These are phyloP conservation scores for Tricholoma furcatifolium DNA, from an alignment of 768 basidiomycete genomes.

Conservation along the genomic window DNA sequence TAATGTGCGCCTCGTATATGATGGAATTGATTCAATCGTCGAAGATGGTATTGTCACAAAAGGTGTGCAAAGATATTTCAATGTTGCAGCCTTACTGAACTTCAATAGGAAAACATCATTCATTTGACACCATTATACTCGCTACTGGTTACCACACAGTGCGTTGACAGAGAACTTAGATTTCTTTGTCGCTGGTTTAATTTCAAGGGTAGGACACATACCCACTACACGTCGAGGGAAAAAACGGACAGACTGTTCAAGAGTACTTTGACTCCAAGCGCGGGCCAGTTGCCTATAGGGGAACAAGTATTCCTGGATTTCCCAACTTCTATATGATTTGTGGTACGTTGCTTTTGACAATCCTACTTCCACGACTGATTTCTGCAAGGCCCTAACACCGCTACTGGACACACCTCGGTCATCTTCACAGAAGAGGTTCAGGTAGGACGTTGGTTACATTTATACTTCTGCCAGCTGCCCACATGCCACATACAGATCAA, in stretches of 20 bases:
- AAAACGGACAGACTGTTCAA: constrained; percentile 29
- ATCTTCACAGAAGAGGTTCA: constrained; percentile 43
- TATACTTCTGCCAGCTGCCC: background rate
- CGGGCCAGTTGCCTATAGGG: constrained; percentile 44
- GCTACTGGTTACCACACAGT: constrained; percentile 36
- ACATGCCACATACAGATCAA: constrained; percentile 28
- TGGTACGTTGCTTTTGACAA: constrained; percentile 24
- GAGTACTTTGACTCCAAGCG: constrained; percentile 38
- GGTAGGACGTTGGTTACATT: constrained; percentile 19
- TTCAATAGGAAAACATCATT: constrained; percentile 28
- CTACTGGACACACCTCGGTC: constrained; percentile 45
- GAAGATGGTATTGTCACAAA: constrained; percentile 42
- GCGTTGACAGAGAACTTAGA: background rate
- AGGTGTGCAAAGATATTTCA: constrained; percentile 23
- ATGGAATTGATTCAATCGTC: constrained; percentile 35
- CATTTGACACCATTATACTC: constrained; percentile 39
- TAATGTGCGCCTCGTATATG: constrained; percentile 46
- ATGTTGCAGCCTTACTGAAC: background rate
- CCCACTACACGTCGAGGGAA: constrained; percentile 32
- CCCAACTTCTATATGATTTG: constrained; percentile 43
- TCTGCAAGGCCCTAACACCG: constrained; percentile 40
- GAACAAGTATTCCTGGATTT: constrained; percentile 42
- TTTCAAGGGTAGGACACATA: constrained; percentile 28
- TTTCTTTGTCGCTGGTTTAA: background rate
- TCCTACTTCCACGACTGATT: background rate